Conservation (phyloP, 768 basidiomycete genomes). For the Collybia sordida region DNA sequence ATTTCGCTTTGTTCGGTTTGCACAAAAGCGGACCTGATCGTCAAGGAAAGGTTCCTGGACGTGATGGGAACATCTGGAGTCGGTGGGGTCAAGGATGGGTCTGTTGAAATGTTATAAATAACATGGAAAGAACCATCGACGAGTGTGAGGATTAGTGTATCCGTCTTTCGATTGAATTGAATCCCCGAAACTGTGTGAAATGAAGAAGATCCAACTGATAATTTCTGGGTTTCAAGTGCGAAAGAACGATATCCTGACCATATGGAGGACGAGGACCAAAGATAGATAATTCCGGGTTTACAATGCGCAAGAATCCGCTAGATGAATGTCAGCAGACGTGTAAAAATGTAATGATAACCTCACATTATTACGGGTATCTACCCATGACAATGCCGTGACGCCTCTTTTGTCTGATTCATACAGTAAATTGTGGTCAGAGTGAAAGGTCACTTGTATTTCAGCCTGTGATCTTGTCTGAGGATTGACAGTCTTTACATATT, state of each 20-base stretch:
- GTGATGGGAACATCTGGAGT: constrained; percentile 24
- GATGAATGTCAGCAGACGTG: neutral
- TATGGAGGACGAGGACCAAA: constrained; percentile 40
- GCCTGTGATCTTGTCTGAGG: neutral
- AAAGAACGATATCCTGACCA: constrained; percentile 57
- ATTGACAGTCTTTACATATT: constrained; percentile 19
- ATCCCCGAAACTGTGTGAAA: constrained; percentile 62
- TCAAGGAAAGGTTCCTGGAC: constrained; percentile 45
- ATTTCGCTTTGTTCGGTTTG: constrained; percentile 39
- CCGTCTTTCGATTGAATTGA: constrained; percentile 46
- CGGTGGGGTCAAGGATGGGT: constrained; percentile 41
- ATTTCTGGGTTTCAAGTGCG: constrained; percentile 41
- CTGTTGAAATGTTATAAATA: constrained; percentile 47
- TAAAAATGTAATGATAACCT: constrained; percentile 2
- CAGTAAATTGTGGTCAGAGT: constrained; percentile 22
- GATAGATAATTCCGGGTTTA: constrained; percentile 57
- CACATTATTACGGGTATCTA: constrained; percentile 33
- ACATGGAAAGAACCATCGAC: constrained; percentile 73
- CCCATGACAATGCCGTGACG: constrained; percentile 59
- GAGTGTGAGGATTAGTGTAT: constrained; percentile 57
- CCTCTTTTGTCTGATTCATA: constrained; percentile 39
- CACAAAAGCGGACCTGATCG: constrained; percentile 50
- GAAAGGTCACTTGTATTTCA: constrained; percentile 22
- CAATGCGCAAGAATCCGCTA: constrained; percentile 60
- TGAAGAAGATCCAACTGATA: constrained; percentile 58